Base-by-base conservation (phyloP, 345 rosid species). In the Luvunga scandens region DNA sequence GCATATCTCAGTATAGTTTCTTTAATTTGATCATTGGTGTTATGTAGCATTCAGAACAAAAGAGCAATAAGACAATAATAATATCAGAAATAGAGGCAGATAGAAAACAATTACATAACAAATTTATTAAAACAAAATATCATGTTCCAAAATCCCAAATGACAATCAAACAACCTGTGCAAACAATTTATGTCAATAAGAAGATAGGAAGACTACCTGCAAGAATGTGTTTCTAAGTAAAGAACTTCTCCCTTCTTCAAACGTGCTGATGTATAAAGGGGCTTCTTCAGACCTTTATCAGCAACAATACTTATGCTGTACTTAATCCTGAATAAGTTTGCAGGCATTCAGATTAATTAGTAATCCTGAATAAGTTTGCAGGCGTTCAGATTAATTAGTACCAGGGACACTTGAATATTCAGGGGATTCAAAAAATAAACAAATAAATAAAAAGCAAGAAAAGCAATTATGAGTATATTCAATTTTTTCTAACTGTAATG, bases 181-280 rank as follows among this genome's bases (percentile, higher is more conserved):
- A 80, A 76, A 45, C 76, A 80, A 70, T 5, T 28, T 14, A 27
- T 7, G 42, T 57, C 9, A 19, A 63, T 38, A 36, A 57, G 3
- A 69, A 31, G 7, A 56, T 33, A 55, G 31, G 53, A 18, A 19
- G 21, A 45, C n/a, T 88, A 94, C 99, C 98, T 94, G 98, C 94
- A 90, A 25, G 98, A 90, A 87, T 93, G 98, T 55, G 98, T 97
- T 81, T 94, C 99, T 62, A 94, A 79, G 86, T 94, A 97, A 78
- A 97, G 68, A 78, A 94, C 99, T 80, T 97, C 98, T 80, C 99
- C 99, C 83, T 94, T 97, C 87, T 94, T 97, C 90, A 97, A 85
- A 36, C 98, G 98, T 38, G 98, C 98, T 80, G 99, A 97, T 74
- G 99, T 97, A 78, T 88, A 93, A 1, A 91, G 93, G 61, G 98